phyloP scores from a whole-genome alignment of 129 eudicot species.

The sunflower (Helianthus annuus) region DNA sequence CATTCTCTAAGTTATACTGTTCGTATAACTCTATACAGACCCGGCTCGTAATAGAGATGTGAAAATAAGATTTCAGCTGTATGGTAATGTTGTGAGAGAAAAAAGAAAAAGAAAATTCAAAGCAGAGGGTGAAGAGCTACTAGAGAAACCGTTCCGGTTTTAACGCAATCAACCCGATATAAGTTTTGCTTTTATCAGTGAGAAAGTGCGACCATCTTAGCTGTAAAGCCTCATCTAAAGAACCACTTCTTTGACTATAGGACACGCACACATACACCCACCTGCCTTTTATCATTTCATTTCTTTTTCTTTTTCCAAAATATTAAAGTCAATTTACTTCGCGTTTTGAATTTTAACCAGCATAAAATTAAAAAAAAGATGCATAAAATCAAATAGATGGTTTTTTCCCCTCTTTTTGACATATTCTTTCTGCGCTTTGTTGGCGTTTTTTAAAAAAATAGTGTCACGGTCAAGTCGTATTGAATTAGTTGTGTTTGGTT shows the following conservation, averaged over 20 bases:
- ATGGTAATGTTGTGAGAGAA: too few relatives aligned
- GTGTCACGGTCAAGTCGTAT: too few relatives aligned
- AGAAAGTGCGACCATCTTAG: conserved; percentile 15
- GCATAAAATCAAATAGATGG: too few relatives aligned
- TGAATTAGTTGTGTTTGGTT: too few relatives aligned
- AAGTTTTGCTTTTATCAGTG: conserved; percentile 11
- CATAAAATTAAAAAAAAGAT: not conserved
- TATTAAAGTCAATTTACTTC: not conserved
- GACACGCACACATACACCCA: too few relatives aligned
- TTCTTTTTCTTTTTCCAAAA: not conserved
- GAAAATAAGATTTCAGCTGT: too few relatives aligned
- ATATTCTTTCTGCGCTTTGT: too few relatives aligned
- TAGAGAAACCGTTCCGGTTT: conserved; percentile 23
- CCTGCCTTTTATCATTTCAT: not conserved
- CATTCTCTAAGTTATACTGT: too few relatives aligned
- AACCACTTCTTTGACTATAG: conserved; percentile 18
- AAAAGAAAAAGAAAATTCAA: not conserved
- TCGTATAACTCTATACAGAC: too few relatives aligned
- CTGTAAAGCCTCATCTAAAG: conserved; percentile 22
- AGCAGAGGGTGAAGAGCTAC: not conserved
- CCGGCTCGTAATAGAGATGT: too few relatives aligned
- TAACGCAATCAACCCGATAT: conserved; percentile 28
- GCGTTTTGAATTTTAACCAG: not conserved
- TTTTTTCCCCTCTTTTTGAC: too few relatives aligned
- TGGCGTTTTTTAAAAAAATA: too few relatives aligned